Conservation (phyloP, 2,329 filamentous ascomycete genomes). For the Alternaria longipes region DNA sequence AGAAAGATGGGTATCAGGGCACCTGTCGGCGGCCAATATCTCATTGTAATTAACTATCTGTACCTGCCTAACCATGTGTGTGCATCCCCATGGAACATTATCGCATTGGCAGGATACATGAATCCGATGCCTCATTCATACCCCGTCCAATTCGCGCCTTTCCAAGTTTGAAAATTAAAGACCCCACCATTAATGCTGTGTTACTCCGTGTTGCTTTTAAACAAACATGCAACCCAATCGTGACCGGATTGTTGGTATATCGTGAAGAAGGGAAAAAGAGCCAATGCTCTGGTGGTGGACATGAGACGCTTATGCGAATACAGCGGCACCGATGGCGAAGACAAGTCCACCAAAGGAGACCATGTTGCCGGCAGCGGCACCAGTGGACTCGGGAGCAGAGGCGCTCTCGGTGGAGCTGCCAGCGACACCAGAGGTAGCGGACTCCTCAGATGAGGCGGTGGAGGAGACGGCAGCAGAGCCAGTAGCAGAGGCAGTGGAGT, state of each 20-base stretch:
- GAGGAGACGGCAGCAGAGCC: slow-evolving; percentile 7
- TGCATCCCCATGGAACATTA: slow-evolving; percentile 4
- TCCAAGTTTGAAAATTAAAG: slow-evolving; percentile 9
- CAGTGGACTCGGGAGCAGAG: slow-evolving; percentile 26
- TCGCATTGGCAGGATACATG: slow-evolving; percentile 13
- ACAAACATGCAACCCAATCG: slow-evolving; percentile 14
- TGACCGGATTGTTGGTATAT: slow-evolving; percentile 12
- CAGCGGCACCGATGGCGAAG: slow-evolving; percentile 38
- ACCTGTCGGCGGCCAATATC: not conserved
- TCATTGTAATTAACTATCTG: slow-evolving; percentile 9
- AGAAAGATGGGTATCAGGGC: not conserved
- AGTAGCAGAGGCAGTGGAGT: slow-evolving; percentile 18
- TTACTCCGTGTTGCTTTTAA: slow-evolving; percentile 16
- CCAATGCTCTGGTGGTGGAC: not conserved
- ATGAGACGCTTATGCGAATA: slow-evolving; percentile 38
- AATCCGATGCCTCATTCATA: slow-evolving; percentile 1
- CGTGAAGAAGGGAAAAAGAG: slow-evolving; percentile 10
- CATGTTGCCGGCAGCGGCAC: slow-evolving; percentile 39
- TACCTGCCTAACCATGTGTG: slow-evolving; percentile 5
- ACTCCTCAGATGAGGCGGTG: slow-evolving; percentile 4
- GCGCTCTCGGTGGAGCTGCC: slow-evolving; percentile 21
- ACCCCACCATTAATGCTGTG: slow-evolving; percentile 14
- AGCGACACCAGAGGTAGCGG: slow-evolving; percentile 14
- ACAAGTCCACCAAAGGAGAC: slow-evolving; percentile 42
- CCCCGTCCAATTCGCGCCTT: not conserved